Percentiles rank a stretch among this genome's conserved stretches.
Evolutionary conservation across 2,329 filamentous ascomycete species (phyloP).

Genomic region (Fusarium sp.): DNA sequence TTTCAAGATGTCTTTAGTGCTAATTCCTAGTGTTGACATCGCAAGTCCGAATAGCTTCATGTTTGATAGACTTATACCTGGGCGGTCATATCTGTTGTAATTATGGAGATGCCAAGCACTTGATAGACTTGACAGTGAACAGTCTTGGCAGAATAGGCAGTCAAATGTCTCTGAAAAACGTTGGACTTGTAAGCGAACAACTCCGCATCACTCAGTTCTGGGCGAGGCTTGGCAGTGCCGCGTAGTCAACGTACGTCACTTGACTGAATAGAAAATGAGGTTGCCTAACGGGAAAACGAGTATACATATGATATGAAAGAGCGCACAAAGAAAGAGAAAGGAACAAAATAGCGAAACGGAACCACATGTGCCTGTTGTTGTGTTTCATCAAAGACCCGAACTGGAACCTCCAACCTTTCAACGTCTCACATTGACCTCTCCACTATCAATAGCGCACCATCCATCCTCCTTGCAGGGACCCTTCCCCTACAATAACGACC

Average conservation of each 20-base stretch:
- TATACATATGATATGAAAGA: not conserved
- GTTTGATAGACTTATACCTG: not conserved
- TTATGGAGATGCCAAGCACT: slow-evolving; percentile 11
- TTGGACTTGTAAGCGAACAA: slow-evolving; percentile 5
- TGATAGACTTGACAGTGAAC: not conserved
- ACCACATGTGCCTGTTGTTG: slow-evolving; percentile 9
- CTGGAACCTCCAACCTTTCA: slow-evolving; percentile 20
- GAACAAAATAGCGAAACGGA: not conserved
- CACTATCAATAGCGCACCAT: slow-evolving; percentile 16
- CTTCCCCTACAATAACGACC: slow-evolving; percentile 36
- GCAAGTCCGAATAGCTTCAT: slow-evolving; percentile 2
- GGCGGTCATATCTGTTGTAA: not conserved
- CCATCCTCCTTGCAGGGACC: slow-evolving; percentile 26
- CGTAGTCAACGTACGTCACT: slow-evolving; percentile 39
- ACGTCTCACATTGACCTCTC: slow-evolving; percentile 13
- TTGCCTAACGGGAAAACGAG: slow-evolving; percentile 18
- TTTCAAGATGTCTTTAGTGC: not conserved
- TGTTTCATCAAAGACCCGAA: slow-evolving; percentile 11
- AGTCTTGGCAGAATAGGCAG: slow-evolving; percentile 15
- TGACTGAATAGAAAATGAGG: slow-evolving; percentile 26
- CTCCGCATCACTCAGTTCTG: slow-evolving; percentile 22
- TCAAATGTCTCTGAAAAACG: slow-evolving; percentile 3
- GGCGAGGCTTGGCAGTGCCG: slow-evolving; percentile 38
- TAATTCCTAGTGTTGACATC: not conserved
- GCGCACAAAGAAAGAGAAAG: slow-evolving; percentile 7